Conservation (phyloP, 495 filamentous ascomycete genomes). For the Aspergillus cavernicola region DNA sequence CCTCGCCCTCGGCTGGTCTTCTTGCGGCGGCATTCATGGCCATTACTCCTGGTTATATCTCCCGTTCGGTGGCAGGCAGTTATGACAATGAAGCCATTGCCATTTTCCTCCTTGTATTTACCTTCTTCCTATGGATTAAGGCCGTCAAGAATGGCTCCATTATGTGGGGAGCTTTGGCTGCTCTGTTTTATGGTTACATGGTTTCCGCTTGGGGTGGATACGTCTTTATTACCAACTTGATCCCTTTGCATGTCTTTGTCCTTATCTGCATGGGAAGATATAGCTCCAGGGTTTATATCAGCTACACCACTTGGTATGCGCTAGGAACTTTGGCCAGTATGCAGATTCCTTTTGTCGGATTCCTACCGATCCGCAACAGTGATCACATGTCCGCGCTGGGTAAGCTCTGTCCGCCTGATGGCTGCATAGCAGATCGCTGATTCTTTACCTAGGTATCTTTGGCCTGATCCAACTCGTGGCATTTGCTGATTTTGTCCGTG, state of each 20-base stretch:
- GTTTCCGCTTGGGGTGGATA: constrained; percentile 99
- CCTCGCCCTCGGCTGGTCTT: constrained; percentile 87
- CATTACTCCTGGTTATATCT: constrained; percentile 96
- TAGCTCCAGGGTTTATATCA: constrained; percentile 89
- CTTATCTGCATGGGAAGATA: constrained; percentile 96
- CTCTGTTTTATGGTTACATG: constrained; percentile 99
- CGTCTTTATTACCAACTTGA: constrained; percentile 98
- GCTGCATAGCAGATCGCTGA: constrained; percentile 9
- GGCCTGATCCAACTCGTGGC: constrained; percentile 92
- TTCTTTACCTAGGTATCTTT: constrained; percentile 69
- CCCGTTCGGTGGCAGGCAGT: constrained; percentile 92
- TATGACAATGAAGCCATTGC: constrained; percentile 99
- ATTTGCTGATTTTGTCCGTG: constrained; percentile 86
- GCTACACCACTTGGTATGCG: constrained; percentile 97
- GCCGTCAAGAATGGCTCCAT: constrained; percentile 92
- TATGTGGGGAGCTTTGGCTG: constrained; percentile 92
- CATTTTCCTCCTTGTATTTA: constrained; percentile 97
- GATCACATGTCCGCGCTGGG: constrained; percentile 98
- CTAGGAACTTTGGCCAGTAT: constrained; percentile 96
- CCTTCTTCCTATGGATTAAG: constrained; percentile 99
- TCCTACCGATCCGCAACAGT: constrained; percentile 91
- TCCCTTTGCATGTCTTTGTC: constrained; percentile 94
- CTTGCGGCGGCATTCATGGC: constrained; percentile 96
- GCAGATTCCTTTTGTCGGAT: constrained; percentile 99
- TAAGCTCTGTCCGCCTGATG: constrained; percentile 35